phyloP scores from a whole-genome alignment of 192 early-diverging fungal genomes.

The Podila epicladia region DNA sequence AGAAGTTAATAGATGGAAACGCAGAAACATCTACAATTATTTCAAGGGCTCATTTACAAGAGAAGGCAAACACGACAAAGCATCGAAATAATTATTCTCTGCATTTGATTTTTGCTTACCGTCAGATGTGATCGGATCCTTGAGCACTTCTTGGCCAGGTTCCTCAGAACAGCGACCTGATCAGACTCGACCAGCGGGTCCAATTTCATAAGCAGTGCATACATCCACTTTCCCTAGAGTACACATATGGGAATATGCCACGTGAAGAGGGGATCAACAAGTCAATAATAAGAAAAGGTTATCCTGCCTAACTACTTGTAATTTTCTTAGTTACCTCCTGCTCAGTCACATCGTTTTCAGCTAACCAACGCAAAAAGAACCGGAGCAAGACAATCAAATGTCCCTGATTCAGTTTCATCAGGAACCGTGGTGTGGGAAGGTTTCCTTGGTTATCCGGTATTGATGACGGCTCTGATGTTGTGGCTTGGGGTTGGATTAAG shows the following conservation, averaged over 20 bases:
- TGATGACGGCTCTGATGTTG: not conserved
- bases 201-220: conserved; percentile 51
- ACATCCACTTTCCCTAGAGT: conserved; percentile 52
- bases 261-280: not conserved
- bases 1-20: too few relatives aligned
- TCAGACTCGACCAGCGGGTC: conserved; percentile 56
- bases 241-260: not conserved
- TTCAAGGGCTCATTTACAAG: not conserved
- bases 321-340: conserved; percentile 5
- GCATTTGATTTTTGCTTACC: conserved; percentile 11
- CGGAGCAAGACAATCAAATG: conserved; percentile 29
- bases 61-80: not conserved
- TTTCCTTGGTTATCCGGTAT: conserved; percentile 4
- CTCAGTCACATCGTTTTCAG: conserved; percentile 26
- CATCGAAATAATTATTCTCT: not conserved
- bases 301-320: too few relatives aligned
- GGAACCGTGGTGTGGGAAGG: conserved; percentile 22
- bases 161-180: conserved; percentile 49
- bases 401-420: conserved; percentile 33
- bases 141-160: conserved; percentile 51
- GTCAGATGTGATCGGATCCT: conserved; percentile 38
- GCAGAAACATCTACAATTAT: too few relatives aligned
- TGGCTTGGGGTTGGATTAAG: not conserved
- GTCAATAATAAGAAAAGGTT: too few relatives aligned
- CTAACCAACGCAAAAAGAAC: conserved; percentile 38